Evolutionary conservation across 192 early-diverging fungal species (phyloP), one percentile per base, ranked within the genome.

Genomic region (Entomortierella beljakovae): DNA sequence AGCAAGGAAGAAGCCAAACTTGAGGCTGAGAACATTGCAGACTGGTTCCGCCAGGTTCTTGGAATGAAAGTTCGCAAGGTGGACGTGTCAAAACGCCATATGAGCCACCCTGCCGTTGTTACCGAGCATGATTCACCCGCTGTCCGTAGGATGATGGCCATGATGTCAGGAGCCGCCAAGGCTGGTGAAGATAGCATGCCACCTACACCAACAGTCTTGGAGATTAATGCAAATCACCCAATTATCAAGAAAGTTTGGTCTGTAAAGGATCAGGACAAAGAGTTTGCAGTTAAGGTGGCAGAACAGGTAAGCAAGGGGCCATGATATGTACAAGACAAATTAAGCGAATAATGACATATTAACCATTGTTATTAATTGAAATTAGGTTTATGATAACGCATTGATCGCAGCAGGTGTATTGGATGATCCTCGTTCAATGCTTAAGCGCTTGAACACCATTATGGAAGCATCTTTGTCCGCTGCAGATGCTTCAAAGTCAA

Each of bases 391-490:
- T 46, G 92, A 94, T 73, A 94, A 94, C 59, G 93, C 93, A 4
- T 71, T 92, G 16, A 89, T 92, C 79, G 89, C 92, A 11, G 93
- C 93, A 0, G 92, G 91, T 64, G 88, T 93, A 26, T 62, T 94
- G 71, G 91, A 92, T 53, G 92, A 94, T 51, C 93, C 93, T 25
- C 83, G 91, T 38, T 86, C 88, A 4, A 94, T 94, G 91, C 75
- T 93, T 46, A 91, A 87, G 77, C 88, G 90, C 23, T 81, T 94
- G 38, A 94, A 94, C 70, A 79, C 66, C 0, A 79, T 88, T 29
- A 68, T 88, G 60, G 86, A 88, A 61, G 75, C 75, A 4, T 79
- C 75, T 11, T 25, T 79, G 25, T 54, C 75, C 16, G 46, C 61
- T 0, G 26, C 61, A 42, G 56, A 32, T 33, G 25, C 38, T 50